A percentile compares a stretch with the other conserved stretches of the same genome.
Evolutionary conservation across 768 basidiomycete genomes (phyloP).

Genomic region (Rhizopogon salebrosus): DNA sequence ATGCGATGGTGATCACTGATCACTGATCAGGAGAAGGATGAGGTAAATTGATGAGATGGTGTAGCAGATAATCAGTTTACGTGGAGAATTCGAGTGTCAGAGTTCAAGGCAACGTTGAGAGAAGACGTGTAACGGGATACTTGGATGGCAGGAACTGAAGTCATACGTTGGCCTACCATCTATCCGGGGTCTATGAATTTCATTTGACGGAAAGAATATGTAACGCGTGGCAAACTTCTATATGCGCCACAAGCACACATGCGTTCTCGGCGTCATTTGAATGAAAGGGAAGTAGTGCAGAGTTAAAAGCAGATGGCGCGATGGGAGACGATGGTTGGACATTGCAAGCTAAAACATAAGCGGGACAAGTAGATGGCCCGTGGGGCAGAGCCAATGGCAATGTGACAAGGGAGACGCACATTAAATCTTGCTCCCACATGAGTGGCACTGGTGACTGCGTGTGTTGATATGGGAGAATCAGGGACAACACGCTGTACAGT

Average conservation of each 20-base stretch:
- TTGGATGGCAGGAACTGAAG: not conserved
- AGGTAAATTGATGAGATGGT: slow-evolving; percentile 5
- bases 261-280: not conserved
- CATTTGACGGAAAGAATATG: not conserved
- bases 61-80: slow-evolving; percentile 2
- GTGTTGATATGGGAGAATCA: not conserved
- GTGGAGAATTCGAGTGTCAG: slow-evolving; percentile 1
- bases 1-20: not conserved
- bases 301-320: not conserved
- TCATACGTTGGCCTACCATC: not conserved
- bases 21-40: slow-evolving; percentile 2
- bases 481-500: not conserved
- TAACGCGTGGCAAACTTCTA: not conserved
- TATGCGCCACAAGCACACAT: not conserved
- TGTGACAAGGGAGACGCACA: not conserved
- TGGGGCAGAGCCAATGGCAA: not conserved
- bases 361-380: not conserved
- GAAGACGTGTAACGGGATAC: not conserved
- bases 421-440: too few species aligned
- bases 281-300: not conserved
- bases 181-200: not conserved
- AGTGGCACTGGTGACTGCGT: not conserved
- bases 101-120: not conserved
- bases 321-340: not conserved
- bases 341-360: not conserved